Evolutionary conservation across 345 rosid species (phyloP).

Genomic region (Citrus unshiu): DNA sequence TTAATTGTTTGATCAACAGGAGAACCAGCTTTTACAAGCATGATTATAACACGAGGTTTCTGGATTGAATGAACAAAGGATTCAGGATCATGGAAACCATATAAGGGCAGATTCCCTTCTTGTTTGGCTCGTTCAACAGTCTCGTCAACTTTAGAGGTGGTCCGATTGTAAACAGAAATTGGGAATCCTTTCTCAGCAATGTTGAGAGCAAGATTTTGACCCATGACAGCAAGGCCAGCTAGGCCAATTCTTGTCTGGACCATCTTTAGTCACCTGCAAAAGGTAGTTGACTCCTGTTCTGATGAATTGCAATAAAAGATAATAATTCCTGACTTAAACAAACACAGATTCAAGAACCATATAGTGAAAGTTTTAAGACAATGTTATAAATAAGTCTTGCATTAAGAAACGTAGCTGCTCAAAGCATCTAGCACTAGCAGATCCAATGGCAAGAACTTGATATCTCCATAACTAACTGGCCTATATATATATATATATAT

Average conservation of each 20-base stretch:
- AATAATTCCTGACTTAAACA: background rate
- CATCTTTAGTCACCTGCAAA: constrained; percentile 13
- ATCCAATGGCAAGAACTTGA: background rate
- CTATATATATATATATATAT: too few species aligned
- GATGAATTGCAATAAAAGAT: background rate
- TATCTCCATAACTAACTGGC: background rate
- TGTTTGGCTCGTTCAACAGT: constrained; percentile 18
- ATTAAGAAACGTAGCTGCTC: background rate
- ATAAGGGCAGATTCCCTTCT: constrained; percentile 16
- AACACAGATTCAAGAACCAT: background rate
- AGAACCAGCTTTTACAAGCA: constrained; percentile 16
- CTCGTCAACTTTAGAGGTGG: constrained; percentile 30
- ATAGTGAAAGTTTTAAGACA: background rate
- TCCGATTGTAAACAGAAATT: constrained; percentile 40
- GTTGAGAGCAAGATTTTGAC: constrained; percentile 41
- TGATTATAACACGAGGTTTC: constrained; percentile 17
- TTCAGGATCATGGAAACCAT: constrained; percentile 21
- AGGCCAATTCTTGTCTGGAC: constrained; percentile 35
- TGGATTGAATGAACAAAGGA: constrained; percentile 13
- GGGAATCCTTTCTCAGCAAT: constrained; percentile 47
- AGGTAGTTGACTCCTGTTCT: background rate
- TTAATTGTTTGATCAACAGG: constrained; percentile 22
- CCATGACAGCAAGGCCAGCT: constrained; percentile 47
- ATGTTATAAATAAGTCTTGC: background rate
- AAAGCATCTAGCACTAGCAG: background rate